Evolutionary conservation across 2,329 filamentous ascomycete species (phyloP), one percentile per base, ranked within the genome.

Genomic region (Hypoxylon sp.): DNA sequence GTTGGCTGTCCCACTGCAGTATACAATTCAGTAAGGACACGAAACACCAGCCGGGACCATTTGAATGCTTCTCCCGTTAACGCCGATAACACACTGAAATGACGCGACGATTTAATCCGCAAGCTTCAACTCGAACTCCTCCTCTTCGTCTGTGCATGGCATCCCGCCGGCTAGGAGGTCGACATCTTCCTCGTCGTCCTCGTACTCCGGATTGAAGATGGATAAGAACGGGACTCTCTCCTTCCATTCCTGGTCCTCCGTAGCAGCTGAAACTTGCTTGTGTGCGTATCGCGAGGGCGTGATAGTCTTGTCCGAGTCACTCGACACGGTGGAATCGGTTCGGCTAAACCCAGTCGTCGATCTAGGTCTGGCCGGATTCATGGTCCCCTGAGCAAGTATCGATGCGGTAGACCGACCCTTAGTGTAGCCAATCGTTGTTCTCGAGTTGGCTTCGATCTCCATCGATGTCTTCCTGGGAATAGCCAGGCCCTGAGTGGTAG

Each of bases 391-490:
- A 24, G 83, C 69, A 37, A 81, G 73, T 0, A 79, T 79, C 1
- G 79, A 81, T 3, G 81, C 78, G 3, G 78, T 78, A 35, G 78
- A 77, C 27, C 91, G 85, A 27, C 93, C 92, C 72, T 89, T 91
- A 53, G 85, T 90, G 72, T 96, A 97, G 13, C 93, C 93, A 37
- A 97, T 82, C 0, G 92, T 97, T 52, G 86, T 93, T 62, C 88
- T 86, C 1, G 92, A 96, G 4, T 86, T 87, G 4, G 84, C 84
- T 18, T 84, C 81, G 1, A 89, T 88, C 42, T 86, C 84, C 65
- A 84, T 79, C 8, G 80, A 79, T 0, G 80, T 75, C 43, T 75
- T 71, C 58, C 82, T 82, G 6, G 78, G 75, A 2, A 80, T 75
- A 4, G 75, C 66, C 4, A 74, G 67, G n/a, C 76, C 71, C 48